phyloP scores from a whole-genome alignment of 2,329 filamentous ascomycete genomes.

The Graphiopsis chlorocephala region DNA sequence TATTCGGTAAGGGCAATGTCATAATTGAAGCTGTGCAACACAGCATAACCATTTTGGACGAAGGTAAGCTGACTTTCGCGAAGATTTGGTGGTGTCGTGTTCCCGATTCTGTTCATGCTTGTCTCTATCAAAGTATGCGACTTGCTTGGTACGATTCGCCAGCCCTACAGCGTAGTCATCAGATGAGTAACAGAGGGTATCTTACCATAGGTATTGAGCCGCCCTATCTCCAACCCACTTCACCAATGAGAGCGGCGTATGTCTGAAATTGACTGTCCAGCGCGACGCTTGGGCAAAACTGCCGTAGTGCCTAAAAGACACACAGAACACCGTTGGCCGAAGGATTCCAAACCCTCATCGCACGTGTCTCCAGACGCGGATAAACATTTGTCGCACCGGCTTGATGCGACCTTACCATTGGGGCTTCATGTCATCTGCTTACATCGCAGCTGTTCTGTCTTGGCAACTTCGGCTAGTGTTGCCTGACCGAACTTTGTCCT shows the following conservation, averaged over 20 bases:
- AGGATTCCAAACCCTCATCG: neutral
- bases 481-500: neutral
- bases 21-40: neutral
- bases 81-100: neutral
- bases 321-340: neutral
- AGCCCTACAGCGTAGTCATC: conserved; percentile 10
- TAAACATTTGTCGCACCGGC: neutral
- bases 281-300: neutral
- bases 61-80: neutral
- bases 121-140: neutral
- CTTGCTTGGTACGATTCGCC: neutral
- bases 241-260: neutral
- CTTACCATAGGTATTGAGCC: neutral
- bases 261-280: neutral
- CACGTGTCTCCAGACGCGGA: neutral
- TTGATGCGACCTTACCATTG: neutral
- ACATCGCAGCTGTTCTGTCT: conserved; percentile 2
- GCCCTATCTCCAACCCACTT: neutral
- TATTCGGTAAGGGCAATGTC: neutral
- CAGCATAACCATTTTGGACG: neutral
- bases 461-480: neutral
- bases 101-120: neutral
- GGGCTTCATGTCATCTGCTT: conserved; percentile 13
- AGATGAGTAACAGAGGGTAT: neutral
- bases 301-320: neutral